phyloP scores from a whole-genome alignment of 805 yeast species.

The Saccharomycopsis schoenii region DNA sequence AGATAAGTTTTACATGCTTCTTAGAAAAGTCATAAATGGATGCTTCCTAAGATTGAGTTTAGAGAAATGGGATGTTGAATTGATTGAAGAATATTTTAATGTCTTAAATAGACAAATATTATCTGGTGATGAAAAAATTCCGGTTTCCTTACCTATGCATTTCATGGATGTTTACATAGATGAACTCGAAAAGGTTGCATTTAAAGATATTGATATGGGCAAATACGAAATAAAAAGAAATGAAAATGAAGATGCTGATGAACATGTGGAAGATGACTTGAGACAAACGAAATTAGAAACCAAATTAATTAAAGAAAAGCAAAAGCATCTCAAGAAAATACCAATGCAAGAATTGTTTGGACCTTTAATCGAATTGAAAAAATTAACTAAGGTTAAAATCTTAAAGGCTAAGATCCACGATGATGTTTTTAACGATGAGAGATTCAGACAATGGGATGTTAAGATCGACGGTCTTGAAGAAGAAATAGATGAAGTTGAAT shows the following conservation, averaged over 20 bases:
- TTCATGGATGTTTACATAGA: constrained; percentile 75
- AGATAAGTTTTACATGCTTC: constrained; percentile 75
- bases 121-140: constrained; percentile 48
- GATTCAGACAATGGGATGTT: constrained; percentile 59
- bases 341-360: constrained; percentile 47
- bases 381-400: constrained; percentile 46
- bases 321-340: constrained; percentile 31
- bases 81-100: constrained; percentile 36
- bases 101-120: constrained; percentile 35
- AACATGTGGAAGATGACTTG: constrained; percentile 16
- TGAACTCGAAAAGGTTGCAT: constrained; percentile 64
- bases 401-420: constrained; percentile 54
- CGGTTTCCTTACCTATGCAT: constrained; percentile 77
- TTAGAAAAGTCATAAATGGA: constrained; percentile 66
- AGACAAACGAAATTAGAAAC: neutral
- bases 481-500: constrained; percentile 23
- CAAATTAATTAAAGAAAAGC: constrained; percentile 18
- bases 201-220: constrained; percentile 36
- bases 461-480: constrained; percentile 23
- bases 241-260: constrained; percentile 30
- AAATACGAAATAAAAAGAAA: constrained; percentile 31
- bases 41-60: constrained; percentile 46
- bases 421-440: constrained; percentile 55
- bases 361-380: constrained; percentile 39
- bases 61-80: constrained; percentile 43